Base-by-base conservation (phyloP, 805 yeast species). In the Brettanomyces sp. region DNA sequence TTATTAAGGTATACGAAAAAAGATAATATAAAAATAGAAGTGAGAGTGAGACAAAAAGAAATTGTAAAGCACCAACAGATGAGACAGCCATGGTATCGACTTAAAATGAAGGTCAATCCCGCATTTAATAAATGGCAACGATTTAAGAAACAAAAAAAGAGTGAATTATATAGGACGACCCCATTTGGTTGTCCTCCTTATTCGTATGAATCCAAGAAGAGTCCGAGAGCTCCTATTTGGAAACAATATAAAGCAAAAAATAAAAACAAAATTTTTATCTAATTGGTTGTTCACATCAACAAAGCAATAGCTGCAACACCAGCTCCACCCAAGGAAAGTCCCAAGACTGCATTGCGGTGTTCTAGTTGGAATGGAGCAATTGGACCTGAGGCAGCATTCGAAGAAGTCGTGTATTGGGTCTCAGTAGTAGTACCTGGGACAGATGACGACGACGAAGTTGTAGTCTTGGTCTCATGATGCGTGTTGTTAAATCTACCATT, bases 401-500 rank as follows among this genome's bases (percentile, higher is more conserved):
- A 14, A 57, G 18, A n/a, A 57, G 59, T 22, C 3, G 33, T 23
- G 14, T 14, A 13, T 3, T 22, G 13, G 22, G 36, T 30, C 9
- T 7, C 25, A 12, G 24, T 23, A 21, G 35, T 80, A 40, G 82
- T 77, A 51, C 70, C 70, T 50, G 75, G 63, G 22, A 63, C 51
- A 21, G 67, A 48, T 3, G 77, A 48, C 63, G 65, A 68, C 76
- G 50, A 72, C 71, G 47, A 38, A 67, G 51, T 32, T 21, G 66
- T 49, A 2, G 75, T 48, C 28, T 60, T 45, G 1, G 62, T 46
- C 24, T 52, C 54, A 51, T 60, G 56, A 45, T 53, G 56, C 24
- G 79, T 74, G 60, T 76, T 72, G 66, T 76, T 70, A 52, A 75
- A 76, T 59, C 69, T 68, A 48, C 80, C 80, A 48, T 58, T 60